Conservation (phyloP, 2,329 filamentous ascomycete genomes). For the Corinectria fuckeliana region DNA sequence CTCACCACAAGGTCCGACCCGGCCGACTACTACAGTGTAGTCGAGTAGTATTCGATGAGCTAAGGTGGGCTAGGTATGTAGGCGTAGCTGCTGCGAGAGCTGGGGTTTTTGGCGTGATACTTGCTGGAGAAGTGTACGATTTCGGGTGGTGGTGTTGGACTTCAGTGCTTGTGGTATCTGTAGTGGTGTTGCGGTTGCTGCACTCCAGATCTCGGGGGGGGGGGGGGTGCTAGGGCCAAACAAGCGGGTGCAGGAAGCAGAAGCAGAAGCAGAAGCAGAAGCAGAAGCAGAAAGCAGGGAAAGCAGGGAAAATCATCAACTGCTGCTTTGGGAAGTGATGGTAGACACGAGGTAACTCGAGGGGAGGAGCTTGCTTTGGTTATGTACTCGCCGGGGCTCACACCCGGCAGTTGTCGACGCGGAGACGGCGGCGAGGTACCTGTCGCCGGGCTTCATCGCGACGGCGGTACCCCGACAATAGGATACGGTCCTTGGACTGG, state of each 20-base stretch:
- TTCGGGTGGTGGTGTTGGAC: conserved; percentile 2
- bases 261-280: conserved; percentile 20
- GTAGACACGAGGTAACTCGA: conserved; percentile 26
- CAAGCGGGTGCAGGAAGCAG: conserved; percentile 19
- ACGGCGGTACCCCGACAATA: conserved; percentile 31
- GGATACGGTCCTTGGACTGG: conserved; percentile 29
- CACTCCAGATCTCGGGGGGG: conserved; percentile 21
- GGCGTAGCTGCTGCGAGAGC: conserved; percentile 3
- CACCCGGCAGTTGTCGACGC: conserved; percentile 32
- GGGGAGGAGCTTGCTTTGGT: conserved; percentile 37
- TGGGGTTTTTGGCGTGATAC: conserved; percentile 9
- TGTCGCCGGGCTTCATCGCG: conserved; percentile 15
- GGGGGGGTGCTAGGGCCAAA: conserved; percentile 15
- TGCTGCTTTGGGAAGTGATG: conserved; percentile 35
- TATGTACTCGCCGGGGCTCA: conserved; percentile 39
- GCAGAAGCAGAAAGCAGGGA: conserved; percentile 19
- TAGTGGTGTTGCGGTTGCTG: conserved; percentile 7
- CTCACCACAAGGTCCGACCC: conserved; percentile 7
- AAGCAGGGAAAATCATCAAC: conserved; percentile 25
- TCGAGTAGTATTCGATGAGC: background rate
- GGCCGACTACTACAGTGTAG: background rate
- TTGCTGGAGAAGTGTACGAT: conserved; percentile 2
- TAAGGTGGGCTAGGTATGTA: too few species aligned
- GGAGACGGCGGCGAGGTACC: conserved; percentile 27
- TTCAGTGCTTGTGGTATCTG: background rate